Percentiles rank a stretch among this genome's conserved stretches.
phyloP scores from a whole-genome alignment of 2,329 filamentous ascomycete genomes.

The Xylariaceae sp. region DNA sequence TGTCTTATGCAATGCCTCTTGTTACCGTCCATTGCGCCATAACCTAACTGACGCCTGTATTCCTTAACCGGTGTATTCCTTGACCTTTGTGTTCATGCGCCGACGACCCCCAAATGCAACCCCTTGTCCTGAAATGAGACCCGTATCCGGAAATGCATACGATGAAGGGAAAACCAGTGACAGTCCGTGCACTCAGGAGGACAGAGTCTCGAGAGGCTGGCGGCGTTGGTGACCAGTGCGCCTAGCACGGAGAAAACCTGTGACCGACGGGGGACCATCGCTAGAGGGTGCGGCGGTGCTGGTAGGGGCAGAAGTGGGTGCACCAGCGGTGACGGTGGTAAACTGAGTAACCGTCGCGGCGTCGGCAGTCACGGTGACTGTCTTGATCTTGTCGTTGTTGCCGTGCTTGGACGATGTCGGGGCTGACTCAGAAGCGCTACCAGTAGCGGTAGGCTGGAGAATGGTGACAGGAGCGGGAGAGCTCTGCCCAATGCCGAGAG shows the following conservation, averaged over 20 bases:
- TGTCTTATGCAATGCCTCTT: too few species aligned
- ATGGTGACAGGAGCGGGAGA: constrained; percentile 23
- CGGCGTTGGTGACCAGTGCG: constrained; percentile 26
- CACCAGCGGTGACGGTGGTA: constrained; percentile 33
- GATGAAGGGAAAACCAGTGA: too few species aligned
- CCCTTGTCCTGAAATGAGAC: too few species aligned
- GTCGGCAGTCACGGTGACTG: constrained; percentile 39
- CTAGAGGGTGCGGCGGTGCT: not conserved
- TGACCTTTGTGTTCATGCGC: too few species aligned
- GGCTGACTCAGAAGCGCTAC: constrained; percentile 16
- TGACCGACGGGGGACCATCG: constrained; percentile 14
- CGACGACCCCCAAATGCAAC: too few species aligned
- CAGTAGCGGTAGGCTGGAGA: constrained; percentile 13
- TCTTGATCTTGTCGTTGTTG: constrained; percentile 32
- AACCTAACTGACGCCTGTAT: too few species aligned
- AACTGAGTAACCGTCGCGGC: constrained; percentile 37
- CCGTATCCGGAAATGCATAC: too few species aligned
- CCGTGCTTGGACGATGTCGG: constrained; percentile 15
- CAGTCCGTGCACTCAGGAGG: too few species aligned
- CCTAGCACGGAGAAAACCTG: constrained; percentile 24
- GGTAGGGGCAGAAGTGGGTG: constrained; percentile 4
- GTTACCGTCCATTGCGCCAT: too few species aligned
- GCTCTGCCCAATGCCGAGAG: constrained; percentile 27
- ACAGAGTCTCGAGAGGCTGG: too few species aligned
- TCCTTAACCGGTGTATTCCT: too few species aligned